Evolutionary conservation across 1,284 basidiomycete genomes (phyloP).

Genomic region (Microbotryum intermedium): DNA sequence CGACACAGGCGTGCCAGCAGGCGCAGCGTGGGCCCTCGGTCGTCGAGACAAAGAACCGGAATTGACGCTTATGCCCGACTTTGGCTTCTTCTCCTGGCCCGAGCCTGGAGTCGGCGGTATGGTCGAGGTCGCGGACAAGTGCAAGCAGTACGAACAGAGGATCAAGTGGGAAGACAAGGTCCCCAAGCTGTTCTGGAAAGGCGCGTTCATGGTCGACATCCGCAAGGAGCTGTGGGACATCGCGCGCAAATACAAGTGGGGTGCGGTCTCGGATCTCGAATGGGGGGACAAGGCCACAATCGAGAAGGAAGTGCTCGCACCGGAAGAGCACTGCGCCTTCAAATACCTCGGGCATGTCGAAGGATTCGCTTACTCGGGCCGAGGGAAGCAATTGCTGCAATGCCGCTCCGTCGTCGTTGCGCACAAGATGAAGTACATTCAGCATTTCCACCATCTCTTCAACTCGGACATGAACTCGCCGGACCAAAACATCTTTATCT

Average conservation of each 20-base stretch:
- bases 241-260: slow-evolving; percentile 28
- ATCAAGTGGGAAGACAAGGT: slow-evolving; percentile 37
- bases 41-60: slow-evolving; percentile 30
- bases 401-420: slow-evolving; percentile 39
- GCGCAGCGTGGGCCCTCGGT: slow-evolving; percentile 30
- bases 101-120: slow-evolving; percentile 37
- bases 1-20: slow-evolving; percentile 33
- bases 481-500: slow-evolving; percentile 39
- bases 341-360: slow-evolving; percentile 40
- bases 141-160: slow-evolving; percentile 29
- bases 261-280: not conserved
- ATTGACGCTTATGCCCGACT: slow-evolving; percentile 38
- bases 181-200: slow-evolving; percentile 38
- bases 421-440: slow-evolving; percentile 28
- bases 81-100: slow-evolving; percentile 39
- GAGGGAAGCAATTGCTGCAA: slow-evolving; percentile 40
- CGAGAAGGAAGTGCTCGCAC: slow-evolving; percentile 11
- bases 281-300: not conserved
- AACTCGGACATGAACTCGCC: slow-evolving; percentile 33
- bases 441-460: slow-evolving; percentile 42
- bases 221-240: slow-evolving; percentile 36
- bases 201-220: slow-evolving; percentile 37
- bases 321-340: slow-evolving; percentile 38
- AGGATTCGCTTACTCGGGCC: slow-evolving; percentile 39
- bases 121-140: slow-evolving; percentile 34